Evolutionary conservation across 768 basidiomycete genomes (phyloP), one percentile per base, ranked within the genome.

Genomic region (Termitomyces sp.): DNA sequence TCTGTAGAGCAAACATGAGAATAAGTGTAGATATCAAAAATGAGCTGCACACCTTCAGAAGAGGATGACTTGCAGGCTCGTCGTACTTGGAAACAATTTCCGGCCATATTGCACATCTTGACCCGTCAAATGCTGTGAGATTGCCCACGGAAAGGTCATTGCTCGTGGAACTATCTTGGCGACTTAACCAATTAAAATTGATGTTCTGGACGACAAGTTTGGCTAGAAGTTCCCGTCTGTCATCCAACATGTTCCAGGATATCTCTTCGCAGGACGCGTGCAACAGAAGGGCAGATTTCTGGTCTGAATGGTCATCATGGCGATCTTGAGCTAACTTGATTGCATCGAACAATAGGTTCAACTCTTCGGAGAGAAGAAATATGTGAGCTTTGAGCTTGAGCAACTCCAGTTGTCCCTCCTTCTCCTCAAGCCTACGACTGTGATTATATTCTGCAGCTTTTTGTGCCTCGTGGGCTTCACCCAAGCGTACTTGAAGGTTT

Each of bases 231-330:
- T 87, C 84, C 50, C 81, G 76, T 43, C 82, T 75, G 48, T 87
- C 82, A 66, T 88, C 89, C 16, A 96, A 74, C 92, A 98, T 95
- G 60, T 81, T 82, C 94, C 95, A 98, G 0, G 91, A 93, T 49
- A 98, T 87, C 70, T 94, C 90, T 6, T 86, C 83, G 0, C 93
- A 93, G 6, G 85, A 86, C 0, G 93, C 88, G 60, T 91, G 87
- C 33, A 96, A 73, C 54, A 91, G 80, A 49, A 94, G 78, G 1
- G 93, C 91, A 1, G 90, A 89, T 66, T 91, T 91, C 63, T 87
- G 84, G 63, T 89, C 88, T 5, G 83, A 78, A 58, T 73, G 82
- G 62, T 84, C 80, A 63, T 84, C 83, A 51, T 74, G 81, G 63
- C 88, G 85, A 66, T 92, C 89, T 70, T 93, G 92, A 35, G 88